Conservation (phyloP, 345 rosid genomes). For the Gynandropsis gynandra region DNA sequence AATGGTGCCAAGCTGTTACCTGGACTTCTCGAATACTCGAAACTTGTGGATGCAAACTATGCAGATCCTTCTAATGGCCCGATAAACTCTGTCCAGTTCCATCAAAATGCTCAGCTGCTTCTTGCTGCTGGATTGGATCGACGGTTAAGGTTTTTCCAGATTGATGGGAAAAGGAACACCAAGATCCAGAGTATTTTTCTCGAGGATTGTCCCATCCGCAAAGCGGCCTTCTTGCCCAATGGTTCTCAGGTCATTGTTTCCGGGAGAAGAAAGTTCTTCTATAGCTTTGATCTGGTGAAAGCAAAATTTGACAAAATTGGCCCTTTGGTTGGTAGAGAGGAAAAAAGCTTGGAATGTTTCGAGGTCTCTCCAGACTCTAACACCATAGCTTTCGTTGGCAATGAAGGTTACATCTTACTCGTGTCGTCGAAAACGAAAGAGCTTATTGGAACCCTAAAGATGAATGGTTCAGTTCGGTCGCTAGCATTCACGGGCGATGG, state of each 20-base stretch:
- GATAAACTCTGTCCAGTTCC: conserved; percentile 79
- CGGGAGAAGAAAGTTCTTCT: conserved; percentile 89
- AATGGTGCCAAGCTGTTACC: conserved; percentile 45
- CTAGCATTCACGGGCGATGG: conserved; percentile 70
- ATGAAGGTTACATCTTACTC: conserved; percentile 76
- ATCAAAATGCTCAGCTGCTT: conserved; percentile 75
- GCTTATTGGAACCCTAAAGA: conserved; percentile 74
- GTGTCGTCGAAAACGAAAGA: conserved; percentile 81
- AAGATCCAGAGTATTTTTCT: conserved; percentile 81
- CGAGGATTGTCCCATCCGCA: conserved; percentile 73
- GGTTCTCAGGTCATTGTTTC: conserved; percentile 87
- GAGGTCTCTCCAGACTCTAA: conserved; percentile 84
- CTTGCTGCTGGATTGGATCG: conserved; percentile 76
- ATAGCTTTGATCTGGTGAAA: conserved; percentile 77
- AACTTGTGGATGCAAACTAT: conserved; percentile 76
- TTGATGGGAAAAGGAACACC: conserved; percentile 89
- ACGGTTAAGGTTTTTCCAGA: conserved; percentile 68
- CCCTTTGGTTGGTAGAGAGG: conserved; percentile 90
- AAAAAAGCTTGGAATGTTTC: conserved; percentile 86
- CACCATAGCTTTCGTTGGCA: conserved; percentile 74
- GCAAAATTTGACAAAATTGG: conserved; percentile 77
- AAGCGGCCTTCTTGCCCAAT: conserved; percentile 77
- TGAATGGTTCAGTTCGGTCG: conserved; percentile 80
- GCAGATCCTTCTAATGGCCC: conserved; percentile 68
- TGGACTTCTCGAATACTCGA: conserved; percentile 74